A percentile compares a stretch with the other conserved stretches of the same genome.
Evolutionary conservation across 345 rosid genomes (phyloP).

Genomic region (Turnera subulata): DNA sequence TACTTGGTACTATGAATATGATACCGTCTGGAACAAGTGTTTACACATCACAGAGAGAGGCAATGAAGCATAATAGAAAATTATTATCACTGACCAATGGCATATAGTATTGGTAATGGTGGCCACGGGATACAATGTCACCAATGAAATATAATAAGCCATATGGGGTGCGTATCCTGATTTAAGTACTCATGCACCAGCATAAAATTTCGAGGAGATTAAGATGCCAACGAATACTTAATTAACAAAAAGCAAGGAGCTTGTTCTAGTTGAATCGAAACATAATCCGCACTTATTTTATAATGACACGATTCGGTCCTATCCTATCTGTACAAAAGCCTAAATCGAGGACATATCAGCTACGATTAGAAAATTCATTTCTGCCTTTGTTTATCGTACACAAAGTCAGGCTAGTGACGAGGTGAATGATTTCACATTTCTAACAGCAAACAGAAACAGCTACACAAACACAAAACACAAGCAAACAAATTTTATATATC

Average conservation of each 20-base stretch:
- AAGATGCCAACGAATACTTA: slow-evolving; percentile 36
- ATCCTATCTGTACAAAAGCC: slow-evolving; percentile 11
- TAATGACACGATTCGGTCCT: background rate
- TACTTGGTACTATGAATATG: no score
- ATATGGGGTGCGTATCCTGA: slow-evolving; percentile 21
- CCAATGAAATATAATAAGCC: slow-evolving; percentile 7
- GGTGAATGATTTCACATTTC: slow-evolving; percentile 24
- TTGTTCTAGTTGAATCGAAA: slow-evolving; percentile 14
- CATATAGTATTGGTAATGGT: background rate
- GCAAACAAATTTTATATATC: background rate
- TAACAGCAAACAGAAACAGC: slow-evolving; percentile 8
- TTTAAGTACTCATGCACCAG: background rate
- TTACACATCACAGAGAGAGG: no score
- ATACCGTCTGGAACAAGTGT: no score
- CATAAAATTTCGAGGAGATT: slow-evolving; percentile 36
- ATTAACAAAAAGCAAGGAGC: background rate
- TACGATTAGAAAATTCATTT: slow-evolving; percentile 11
- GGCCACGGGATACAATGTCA: slow-evolving; percentile 16
- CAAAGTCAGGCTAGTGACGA: slow-evolving; percentile 17
- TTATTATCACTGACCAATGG: no score
- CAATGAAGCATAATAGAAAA: no score
- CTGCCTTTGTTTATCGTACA: slow-evolving; percentile 1
- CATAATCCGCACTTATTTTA: slow-evolving; percentile 25
- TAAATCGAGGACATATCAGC: slow-evolving; percentile 15
- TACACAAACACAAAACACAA: no score